A percentile compares a stretch with the other conserved stretches of the same genome.
Evolutionary conservation across 441 rosid genomes (phyloP).

Genomic region (Populus trichocarpa): DNA sequence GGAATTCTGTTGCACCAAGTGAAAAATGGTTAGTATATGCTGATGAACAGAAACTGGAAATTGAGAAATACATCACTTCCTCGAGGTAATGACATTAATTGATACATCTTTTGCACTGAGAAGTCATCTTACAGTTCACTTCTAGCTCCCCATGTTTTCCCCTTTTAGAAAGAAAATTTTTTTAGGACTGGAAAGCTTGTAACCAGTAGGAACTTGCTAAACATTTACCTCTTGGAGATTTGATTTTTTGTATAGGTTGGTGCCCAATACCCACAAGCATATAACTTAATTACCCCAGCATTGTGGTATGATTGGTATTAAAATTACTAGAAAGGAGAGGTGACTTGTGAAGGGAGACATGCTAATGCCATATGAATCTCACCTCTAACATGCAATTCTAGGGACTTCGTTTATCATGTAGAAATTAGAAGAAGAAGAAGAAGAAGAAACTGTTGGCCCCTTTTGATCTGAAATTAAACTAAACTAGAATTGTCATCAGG

Average conservation of each 20-base stretch:
- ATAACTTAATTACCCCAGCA: neutral
- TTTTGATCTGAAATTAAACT: neutral
- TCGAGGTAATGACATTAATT: neutral
- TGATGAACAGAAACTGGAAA: slow-evolving; percentile 50
- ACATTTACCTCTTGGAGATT: neutral
- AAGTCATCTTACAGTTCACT: neutral
- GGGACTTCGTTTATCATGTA: neutral
- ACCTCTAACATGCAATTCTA: neutral
- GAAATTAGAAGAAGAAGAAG: neutral
- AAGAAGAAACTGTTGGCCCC: neutral
- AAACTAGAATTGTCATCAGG: neutral
- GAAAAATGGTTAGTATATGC: slow-evolving; percentile 72
- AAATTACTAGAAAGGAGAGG: neutral
- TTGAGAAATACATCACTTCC: slow-evolving; percentile 60
- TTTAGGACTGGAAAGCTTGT: neutral
- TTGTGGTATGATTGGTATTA: too few species aligned
- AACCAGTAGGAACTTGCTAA: neutral
- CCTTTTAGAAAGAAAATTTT: neutral
- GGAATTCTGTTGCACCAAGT: slow-evolving; percentile 27
- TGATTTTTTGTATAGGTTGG: neutral
- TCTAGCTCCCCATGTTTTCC: neutral
- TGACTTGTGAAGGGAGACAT: neutral
- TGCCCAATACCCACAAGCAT: neutral
- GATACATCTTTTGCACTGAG: neutral
- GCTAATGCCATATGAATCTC: neutral